phyloP scores from a whole-genome alignment of 2,329 filamentous ascomycete genomes.

The Hypoxylon sp. region DNA sequence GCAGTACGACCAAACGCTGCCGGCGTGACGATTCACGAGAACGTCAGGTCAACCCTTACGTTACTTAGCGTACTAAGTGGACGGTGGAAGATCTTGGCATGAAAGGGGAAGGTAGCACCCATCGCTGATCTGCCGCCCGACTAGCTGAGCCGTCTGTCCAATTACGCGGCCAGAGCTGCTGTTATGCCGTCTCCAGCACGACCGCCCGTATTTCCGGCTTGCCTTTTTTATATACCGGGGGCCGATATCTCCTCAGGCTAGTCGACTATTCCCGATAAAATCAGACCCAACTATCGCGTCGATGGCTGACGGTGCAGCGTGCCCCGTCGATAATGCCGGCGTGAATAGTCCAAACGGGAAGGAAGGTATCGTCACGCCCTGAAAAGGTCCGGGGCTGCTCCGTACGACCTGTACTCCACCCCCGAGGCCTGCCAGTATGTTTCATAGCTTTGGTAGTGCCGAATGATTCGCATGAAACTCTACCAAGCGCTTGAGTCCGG shows the following conservation, averaged over 20 bases:
- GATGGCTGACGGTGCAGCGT: background rate
- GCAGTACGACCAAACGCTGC: no score
- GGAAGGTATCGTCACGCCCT: slow-evolving; percentile 7
- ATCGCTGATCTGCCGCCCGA: slow-evolving; percentile 24
- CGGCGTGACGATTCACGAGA: background rate
- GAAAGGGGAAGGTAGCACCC: slow-evolving; percentile 29
- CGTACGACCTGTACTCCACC: background rate
- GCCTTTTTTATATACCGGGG: slow-evolving; percentile 26
- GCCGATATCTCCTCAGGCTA: background rate
- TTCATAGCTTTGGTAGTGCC: slow-evolving; percentile 16
- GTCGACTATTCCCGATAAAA: background rate
- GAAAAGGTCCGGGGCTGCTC: background rate
- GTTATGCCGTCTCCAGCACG: slow-evolving; percentile 7
- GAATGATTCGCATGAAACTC: slow-evolving; percentile 14
- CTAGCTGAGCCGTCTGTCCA: slow-evolving; percentile 30
- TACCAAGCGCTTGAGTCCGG: slow-evolving; percentile 18
- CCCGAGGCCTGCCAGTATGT: slow-evolving; percentile 1
- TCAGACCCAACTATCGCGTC: background rate
- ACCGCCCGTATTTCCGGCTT: slow-evolving; percentile 10
- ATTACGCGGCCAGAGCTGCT: slow-evolving; percentile 19
- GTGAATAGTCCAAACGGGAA: slow-evolving; percentile 23
- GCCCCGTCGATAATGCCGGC: slow-evolving; percentile 1
- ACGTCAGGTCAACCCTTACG: background rate
- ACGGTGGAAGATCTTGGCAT: slow-evolving; percentile 25
- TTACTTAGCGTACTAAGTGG: background rate